Conservation (phyloP, 768 basidiomycete genomes). For the Xerocomus brunneocitrinus region DNA sequence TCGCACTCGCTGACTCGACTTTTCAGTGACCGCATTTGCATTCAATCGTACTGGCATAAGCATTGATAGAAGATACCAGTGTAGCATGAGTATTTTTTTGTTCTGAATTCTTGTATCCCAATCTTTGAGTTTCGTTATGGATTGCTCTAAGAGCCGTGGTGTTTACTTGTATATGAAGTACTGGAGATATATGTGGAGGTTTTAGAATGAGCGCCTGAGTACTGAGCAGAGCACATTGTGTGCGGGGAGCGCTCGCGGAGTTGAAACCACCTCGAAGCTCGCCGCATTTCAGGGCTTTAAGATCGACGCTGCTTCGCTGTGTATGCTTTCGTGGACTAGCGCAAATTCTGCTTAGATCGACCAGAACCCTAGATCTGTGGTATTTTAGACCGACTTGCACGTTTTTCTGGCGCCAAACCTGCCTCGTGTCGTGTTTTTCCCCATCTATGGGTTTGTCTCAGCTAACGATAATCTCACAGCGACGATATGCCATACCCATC, state of each 20-base stretch:
- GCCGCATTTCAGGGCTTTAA: neutral
- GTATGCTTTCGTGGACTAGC: neutral
- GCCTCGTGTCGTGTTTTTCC: neutral
- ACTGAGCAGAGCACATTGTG: no score
- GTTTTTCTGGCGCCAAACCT: neutral
- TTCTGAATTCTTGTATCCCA: neutral
- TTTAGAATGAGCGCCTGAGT: neutral
- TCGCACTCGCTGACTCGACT: neutral
- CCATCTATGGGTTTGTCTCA: neutral
- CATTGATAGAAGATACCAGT: conserved; percentile 1
- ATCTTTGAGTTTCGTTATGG: neutral
- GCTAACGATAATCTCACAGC: neutral
- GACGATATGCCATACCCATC: conserved; percentile 3
- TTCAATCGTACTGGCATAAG: conserved; percentile 6
- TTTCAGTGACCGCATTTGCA: neutral
- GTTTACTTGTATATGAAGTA: neutral
- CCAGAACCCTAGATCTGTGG: neutral
- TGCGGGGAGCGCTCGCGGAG: conserved; percentile 14
- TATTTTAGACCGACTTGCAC: neutral
- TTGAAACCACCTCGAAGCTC: neutral
- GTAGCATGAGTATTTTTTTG: conserved; percentile 2
- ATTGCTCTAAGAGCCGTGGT: neutral
- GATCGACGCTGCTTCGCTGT: conserved; percentile 10
- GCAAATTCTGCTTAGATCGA: neutral
- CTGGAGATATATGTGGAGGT: neutral